Evolutionary conservation across 768 basidiomycete genomes (phyloP), one percentile per base, ranked within the genome.

Genomic region (Russula brevipes): DNA sequence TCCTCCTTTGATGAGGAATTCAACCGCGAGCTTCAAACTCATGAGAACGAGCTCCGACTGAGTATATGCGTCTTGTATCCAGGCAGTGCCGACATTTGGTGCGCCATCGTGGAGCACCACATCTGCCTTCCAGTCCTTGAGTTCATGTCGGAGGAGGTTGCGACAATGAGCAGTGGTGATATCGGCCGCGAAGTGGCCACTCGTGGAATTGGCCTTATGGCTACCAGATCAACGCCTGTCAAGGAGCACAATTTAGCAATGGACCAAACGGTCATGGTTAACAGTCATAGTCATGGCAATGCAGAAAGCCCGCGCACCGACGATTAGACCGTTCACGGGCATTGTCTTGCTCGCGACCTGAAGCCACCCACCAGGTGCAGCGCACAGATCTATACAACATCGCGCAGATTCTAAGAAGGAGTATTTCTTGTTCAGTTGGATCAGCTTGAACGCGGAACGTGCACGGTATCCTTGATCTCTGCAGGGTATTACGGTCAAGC

Each of bases 401-500:
- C 86, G 81, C 61, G 94, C 89, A 36, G 83, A 79, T 70, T 94
- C 91, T 30, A 99, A 82, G 73, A 99, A 90, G 16, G 87, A 83
- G 76, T 91, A 99, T 78, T 98, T 99, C 74, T 96, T 94, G 81
- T 99, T 98, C 65, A 99, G 79, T 75, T 99, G 97, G 62, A 99
- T 94, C 63, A 99, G 84, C 77, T 99, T 99, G 87, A 96, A 96
- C 2, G 97, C 97, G 16, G 97, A 99, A 81, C 97, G 97, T 69
- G 97, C 97, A 66, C 97, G 91, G 74, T 95, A 99, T 65, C 97
- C 97, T 80, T 99, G 97, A 79, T 98, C 96, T 76, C 95, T 98
- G 72, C 3, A 35, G 4, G 10, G 57, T 38, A 19, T 31, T 41
- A 59, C 2, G 4, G 14, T 55, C 64, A 46, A 44, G 17, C 16